Evolutionary conservation across 345 rosid genomes (phyloP).

Genomic region (Populus alba): DNA sequence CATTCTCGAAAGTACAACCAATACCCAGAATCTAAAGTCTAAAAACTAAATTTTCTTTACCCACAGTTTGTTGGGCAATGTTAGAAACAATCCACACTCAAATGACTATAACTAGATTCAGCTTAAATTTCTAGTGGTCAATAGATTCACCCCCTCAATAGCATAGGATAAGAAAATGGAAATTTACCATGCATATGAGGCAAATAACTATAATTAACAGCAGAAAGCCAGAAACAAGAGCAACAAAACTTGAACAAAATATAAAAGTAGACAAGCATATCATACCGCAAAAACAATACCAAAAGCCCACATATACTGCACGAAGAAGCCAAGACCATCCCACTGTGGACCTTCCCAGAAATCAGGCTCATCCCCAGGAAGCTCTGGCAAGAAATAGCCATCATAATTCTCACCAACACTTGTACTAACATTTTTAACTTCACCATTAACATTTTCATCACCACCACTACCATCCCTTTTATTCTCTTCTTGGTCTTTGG

Average conservation of each 20-base stretch:
- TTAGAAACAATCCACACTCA: too few relatives aligned
- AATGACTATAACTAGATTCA: too few relatives aligned
- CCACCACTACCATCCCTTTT: constrained; percentile 21
- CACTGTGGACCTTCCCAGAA: constrained; percentile 85
- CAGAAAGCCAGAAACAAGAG: background rate
- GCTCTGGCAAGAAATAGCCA: constrained; percentile 48
- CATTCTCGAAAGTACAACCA: background rate
- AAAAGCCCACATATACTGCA: constrained; percentile 88
- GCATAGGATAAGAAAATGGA: too few relatives aligned
- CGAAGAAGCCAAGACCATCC: constrained; percentile 79
- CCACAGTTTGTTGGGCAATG: too few relatives aligned
- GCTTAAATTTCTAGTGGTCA: too few relatives aligned
- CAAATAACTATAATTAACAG: background rate
- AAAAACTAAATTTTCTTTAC: too few relatives aligned
- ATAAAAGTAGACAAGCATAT: background rate
- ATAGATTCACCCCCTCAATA: too few relatives aligned
- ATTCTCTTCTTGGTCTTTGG: constrained; percentile 38
- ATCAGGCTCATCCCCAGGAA: constrained; percentile 57
- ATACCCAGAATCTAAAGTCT: too few relatives aligned
- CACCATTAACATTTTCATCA: constrained; percentile 22
- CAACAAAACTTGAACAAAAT: background rate
- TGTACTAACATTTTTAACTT: constrained; percentile 16
- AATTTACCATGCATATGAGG: too few relatives aligned
- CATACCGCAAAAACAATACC: constrained; percentile 77
- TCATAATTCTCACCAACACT: constrained; percentile 24